A percentile compares a stretch with the other conserved stretches of the same genome.
These are phyloP conservation scores for Blumeria hordei DNA, from an alignment of 2,329 filamentous ascomycete species.

Conservation along the genomic window DNA sequence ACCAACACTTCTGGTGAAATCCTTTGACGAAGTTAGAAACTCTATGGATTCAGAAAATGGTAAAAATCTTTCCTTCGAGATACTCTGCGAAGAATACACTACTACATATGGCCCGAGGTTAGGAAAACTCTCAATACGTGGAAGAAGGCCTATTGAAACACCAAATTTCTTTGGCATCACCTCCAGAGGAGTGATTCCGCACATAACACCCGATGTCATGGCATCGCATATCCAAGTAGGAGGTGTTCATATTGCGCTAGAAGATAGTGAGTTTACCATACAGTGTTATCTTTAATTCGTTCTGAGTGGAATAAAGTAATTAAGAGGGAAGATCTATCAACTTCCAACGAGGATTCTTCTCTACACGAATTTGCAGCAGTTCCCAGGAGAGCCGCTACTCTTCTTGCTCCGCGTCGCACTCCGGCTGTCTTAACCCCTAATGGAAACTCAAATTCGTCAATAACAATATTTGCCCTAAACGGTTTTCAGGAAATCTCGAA, in stretches of 20 bases:
- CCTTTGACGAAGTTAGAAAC: too few relatives aligned
- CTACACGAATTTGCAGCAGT: conserved; percentile 59
- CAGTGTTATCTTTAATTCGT: too few relatives aligned
- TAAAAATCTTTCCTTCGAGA: conserved; percentile 8
- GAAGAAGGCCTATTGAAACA: conserved; percentile 45
- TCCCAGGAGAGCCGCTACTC: conserved; percentile 35
- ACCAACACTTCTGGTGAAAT: too few relatives aligned
- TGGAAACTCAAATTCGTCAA: conserved; percentile 42
- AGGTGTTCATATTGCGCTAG: conserved; percentile 59
- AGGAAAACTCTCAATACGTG: conserved; percentile 28
- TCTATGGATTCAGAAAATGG: background rate
- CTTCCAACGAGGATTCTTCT: conserved; percentile 11
- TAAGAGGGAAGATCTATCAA: too few relatives aligned
- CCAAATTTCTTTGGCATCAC: conserved; percentile 61
- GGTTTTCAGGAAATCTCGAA: conserved; percentile 53
- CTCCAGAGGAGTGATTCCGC: conserved; percentile 66
- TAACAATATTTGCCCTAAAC: conserved; percentile 66
- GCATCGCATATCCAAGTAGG: conserved; percentile 36
- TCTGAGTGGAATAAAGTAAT: too few relatives aligned
- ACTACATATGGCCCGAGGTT: conserved; percentile 8
- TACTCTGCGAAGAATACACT: conserved; percentile 6
- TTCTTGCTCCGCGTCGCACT: conserved; percentile 56
- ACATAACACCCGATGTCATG: conserved; percentile 70
- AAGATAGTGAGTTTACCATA: conserved; percentile 54
- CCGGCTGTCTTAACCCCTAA: conserved; percentile 50